These are phyloP conservation scores for Sugiyamaella marilandica DNA, from an alignment of 805 yeast species.

Conservation along the genomic window DNA sequence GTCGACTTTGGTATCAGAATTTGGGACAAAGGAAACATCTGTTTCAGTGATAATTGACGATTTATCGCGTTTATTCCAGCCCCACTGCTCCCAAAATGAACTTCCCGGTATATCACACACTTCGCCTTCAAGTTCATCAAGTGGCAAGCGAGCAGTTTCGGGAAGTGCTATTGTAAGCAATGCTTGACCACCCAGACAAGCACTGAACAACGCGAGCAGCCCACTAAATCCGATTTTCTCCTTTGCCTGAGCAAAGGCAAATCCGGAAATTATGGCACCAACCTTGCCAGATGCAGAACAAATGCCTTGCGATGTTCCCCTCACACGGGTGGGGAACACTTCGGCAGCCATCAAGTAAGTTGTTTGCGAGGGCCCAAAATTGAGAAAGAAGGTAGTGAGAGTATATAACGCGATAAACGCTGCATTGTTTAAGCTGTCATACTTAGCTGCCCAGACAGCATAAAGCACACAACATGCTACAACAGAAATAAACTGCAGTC, in stretches of 20 bases:
- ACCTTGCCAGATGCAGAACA: conserved; percentile 90
- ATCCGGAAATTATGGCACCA: conserved; percentile 79
- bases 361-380: conserved; percentile 91
- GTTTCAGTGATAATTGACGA: too few relatives aligned
- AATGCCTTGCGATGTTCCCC: conserved; percentile 93
- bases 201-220: conserved; percentile 1
- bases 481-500: conserved; percentile 76
- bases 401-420: conserved; percentile 76
- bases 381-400: conserved; percentile 79
- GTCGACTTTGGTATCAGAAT: too few relatives aligned
- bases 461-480: conserved; percentile 62
- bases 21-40: too few relatives aligned
- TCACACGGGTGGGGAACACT: conserved; percentile 88
- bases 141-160: conserved; percentile 7
- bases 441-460: conserved; percentile 80
- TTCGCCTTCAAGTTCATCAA: conserved; percentile 12
- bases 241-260: conserved; percentile 10
- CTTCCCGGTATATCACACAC: not conserved
- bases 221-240: conserved; percentile 7
- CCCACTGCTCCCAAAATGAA: not conserved
- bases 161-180: not conserved
- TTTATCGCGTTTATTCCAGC: not conserved
- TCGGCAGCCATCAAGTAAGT: conserved; percentile 91
- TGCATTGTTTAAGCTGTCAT: conserved; percentile 59
- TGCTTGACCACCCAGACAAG: not conserved